These are phyloP conservation scores for Pichia sp. DNA, from an alignment of 1,139 yeast species.

Conservation along the genomic window DNA sequence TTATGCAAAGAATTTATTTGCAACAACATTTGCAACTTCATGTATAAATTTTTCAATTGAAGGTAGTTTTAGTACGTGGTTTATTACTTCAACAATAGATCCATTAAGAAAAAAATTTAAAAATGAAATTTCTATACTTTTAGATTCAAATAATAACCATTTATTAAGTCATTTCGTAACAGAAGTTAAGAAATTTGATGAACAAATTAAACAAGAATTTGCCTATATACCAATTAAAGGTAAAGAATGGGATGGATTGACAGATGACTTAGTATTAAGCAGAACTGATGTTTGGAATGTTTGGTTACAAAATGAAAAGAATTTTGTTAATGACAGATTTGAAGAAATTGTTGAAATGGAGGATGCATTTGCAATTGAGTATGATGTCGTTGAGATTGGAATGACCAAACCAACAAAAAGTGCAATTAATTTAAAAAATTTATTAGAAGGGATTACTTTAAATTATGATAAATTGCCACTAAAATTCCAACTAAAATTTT, in stretches of 20 bases:
- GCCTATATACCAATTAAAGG: constrained; percentile 33
- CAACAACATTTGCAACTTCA: constrained; percentile 2
- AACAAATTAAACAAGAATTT: constrained; percentile 44
- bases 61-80: constrained; percentile 35
- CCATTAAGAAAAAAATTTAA: constrained; percentile 46
- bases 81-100: constrained; percentile 48
- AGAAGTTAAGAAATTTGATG: constrained; percentile 58
- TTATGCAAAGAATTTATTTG: constrained; percentile 31
- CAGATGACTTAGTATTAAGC: constrained; percentile 47
- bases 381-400: constrained; percentile 46
- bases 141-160: constrained; percentile 33
- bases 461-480: constrained; percentile 54
- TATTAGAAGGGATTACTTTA: constrained; percentile 61
- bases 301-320: constrained; percentile 65
- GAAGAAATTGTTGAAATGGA: constrained; percentile 46
- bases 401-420: constrained; percentile 59
- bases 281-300: constrained; percentile 39
- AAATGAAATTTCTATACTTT: constrained; percentile 23
- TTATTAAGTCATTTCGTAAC: constrained; percentile 54
- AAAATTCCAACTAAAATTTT: constrained; percentile 60
- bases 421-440: constrained; percentile 52
- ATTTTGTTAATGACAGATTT: constrained; percentile 51
- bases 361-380: constrained; percentile 57
- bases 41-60: constrained; percentile 28
- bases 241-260: constrained; percentile 47